A percentile compares a stretch with the other conserved stretches of the same genome.
Evolutionary conservation across 768 basidiomycete genomes (phyloP).

Genomic region (Rhizopogon vesiculosus): DNA sequence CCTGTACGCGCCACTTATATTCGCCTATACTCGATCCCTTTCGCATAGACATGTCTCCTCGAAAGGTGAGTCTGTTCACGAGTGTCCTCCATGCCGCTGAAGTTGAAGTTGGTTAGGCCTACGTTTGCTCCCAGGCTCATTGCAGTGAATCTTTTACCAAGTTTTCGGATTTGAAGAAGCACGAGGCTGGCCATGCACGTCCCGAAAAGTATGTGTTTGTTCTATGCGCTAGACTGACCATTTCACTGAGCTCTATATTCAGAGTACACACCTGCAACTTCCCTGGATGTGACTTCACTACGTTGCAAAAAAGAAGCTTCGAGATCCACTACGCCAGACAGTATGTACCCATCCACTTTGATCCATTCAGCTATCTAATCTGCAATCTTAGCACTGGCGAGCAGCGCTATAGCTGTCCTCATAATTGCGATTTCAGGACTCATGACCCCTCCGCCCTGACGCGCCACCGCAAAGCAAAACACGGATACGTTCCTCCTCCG

Average conservation of each 20-base stretch:
- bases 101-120: constrained; percentile 4
- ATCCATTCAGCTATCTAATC: no score
- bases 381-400: constrained; percentile 16
- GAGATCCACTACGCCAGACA: constrained; percentile 15
- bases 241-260: neutral
- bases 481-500: constrained; percentile 15
- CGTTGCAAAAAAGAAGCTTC: constrained; percentile 17
- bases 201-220: constrained; percentile 4
- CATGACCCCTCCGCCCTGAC: constrained; percentile 21
- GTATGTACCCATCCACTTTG: constrained; percentile 4
- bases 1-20: neutral
- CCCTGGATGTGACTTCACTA: constrained; percentile 10
- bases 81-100: neutral
- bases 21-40: neutral
- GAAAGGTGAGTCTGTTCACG: neutral
- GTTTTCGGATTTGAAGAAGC: constrained; percentile 16
- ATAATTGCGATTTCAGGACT: constrained; percentile 16
- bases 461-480: constrained; percentile 18
- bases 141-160: constrained; percentile 14
- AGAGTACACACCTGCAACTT: constrained; percentile 17
- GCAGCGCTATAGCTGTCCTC: constrained; percentile 5
- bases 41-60: neutral
- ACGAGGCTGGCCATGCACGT: constrained; percentile 12
- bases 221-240: neutral
- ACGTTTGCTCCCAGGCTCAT: constrained; percentile 6